Evolutionary conservation across 1,284 basidiomycete genomes (phyloP).

Genomic region (Omphalotus olearius): DNA sequence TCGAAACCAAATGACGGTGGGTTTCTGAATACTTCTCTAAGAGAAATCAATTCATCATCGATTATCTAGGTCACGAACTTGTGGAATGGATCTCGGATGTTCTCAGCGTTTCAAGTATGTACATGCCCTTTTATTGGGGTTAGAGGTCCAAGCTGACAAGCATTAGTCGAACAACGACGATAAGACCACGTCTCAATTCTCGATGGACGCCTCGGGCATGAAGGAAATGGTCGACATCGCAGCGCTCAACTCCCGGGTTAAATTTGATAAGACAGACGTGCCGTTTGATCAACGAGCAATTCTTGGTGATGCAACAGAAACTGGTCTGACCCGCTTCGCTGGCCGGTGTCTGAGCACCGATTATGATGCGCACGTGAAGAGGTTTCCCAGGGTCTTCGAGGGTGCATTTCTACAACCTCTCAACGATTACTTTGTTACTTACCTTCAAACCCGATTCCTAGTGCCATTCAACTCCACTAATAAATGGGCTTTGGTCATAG

Average conservation of each 20-base stretch:
- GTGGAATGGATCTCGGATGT: constrained; percentile 59
- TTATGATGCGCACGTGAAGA: constrained; percentile 51
- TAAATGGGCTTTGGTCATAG: constrained; percentile 68
- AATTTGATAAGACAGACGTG: constrained; percentile 61
- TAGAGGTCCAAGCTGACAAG: neutral
- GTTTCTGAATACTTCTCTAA: constrained; percentile 10
- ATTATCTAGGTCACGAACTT: constrained; percentile 50
- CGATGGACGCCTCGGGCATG: constrained; percentile 52
- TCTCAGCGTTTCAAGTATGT: constrained; percentile 54
- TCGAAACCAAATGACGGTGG: constrained; percentile 68
- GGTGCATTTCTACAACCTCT: constrained; percentile 21
- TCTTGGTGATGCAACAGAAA: constrained; percentile 68
- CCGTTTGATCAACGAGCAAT: constrained; percentile 61
- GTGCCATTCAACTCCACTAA: constrained; percentile 70
- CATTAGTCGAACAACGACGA: constrained; percentile 62
- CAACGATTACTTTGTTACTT: neutral
- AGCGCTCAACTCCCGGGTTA: constrained; percentile 62
- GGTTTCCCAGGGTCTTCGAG: constrained; percentile 56
- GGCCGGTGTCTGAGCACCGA: constrained; percentile 43
- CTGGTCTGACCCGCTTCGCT: constrained; percentile 62
- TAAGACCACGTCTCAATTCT: constrained; percentile 43
- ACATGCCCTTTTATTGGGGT: constrained; percentile 1
- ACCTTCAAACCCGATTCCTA: constrained; percentile 12
- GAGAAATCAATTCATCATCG: constrained; percentile 1
- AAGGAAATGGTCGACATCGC: constrained; percentile 58